Conservation (phyloP, 352 stramenopile genomes). For the Globisporangium cylindrosporum region DNA sequence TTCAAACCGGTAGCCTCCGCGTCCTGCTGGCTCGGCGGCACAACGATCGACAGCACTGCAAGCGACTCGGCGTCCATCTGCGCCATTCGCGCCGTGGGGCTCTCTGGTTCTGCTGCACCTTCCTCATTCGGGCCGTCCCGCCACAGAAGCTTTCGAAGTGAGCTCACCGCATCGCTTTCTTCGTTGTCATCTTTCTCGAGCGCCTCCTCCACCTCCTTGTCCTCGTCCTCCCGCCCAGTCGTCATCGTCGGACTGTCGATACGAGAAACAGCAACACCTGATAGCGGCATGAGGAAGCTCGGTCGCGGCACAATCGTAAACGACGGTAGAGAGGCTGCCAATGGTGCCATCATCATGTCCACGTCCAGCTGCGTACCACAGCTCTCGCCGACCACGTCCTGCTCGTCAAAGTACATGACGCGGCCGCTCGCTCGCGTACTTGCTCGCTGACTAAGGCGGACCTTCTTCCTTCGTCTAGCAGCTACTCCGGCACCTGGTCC, state of each 20-base stretch:
- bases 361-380: conserved; percentile 26
- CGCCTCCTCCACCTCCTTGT: background rate
- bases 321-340: background rate
- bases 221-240: background rate
- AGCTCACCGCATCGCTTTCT: background rate
- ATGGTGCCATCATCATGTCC: conserved; percentile 6
- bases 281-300: conserved; percentile 1
- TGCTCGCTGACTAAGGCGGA: background rate
- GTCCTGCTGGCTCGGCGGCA: conserved; percentile 4
- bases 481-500: background rate
- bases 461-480: background rate
- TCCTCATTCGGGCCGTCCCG: background rate
- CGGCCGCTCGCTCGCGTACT: background rate
- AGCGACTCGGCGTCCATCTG: conserved; percentile 10
- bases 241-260: background rate
- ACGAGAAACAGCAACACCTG: background rate
- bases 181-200: background rate
- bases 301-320: conserved; percentile 4
- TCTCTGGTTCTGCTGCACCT: conserved; percentile 2
- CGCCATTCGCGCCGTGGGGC: conserved; percentile 7
- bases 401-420: conserved; percentile 30
- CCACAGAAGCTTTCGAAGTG: background rate
- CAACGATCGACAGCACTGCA: conserved; percentile 15
- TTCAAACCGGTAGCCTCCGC: background rate
- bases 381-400: conserved; percentile 35